Evolutionary conservation across 345 rosid species (phyloP).

Genomic region (Mercurialis annua): DNA sequence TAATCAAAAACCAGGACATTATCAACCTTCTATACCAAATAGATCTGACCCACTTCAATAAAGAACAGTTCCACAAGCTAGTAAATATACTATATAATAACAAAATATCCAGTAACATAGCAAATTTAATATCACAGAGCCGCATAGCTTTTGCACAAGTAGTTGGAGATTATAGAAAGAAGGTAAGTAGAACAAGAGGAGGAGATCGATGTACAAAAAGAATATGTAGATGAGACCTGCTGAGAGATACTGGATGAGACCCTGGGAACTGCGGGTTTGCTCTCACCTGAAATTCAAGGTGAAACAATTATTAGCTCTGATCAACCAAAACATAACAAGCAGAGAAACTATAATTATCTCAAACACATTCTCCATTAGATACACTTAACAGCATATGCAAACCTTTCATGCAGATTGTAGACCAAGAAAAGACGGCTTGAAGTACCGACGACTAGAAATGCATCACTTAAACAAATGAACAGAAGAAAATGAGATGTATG

Average conservation of each 20-base stretch:
- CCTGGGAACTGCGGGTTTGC: slow-evolving; percentile 72
- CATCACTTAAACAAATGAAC: background rate
- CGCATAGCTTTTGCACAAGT: background rate
- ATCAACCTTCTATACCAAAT: background rate
- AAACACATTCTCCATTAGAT: background rate
- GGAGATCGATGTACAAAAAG: background rate
- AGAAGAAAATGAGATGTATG: background rate
- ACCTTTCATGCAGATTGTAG: background rate
- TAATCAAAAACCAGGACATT: background rate
- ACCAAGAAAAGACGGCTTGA: background rate
- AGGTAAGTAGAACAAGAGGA: background rate
- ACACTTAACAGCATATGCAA: background rate
- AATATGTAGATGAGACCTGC: slow-evolving; percentile 44
- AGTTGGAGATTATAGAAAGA: background rate
- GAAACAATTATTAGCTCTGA: background rate
- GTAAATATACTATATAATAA: background rate
- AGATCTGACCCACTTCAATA: background rate
- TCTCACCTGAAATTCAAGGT: slow-evolving; percentile 51
- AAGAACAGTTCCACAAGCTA: background rate
- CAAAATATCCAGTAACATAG: background rate
- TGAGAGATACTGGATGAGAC: slow-evolving; percentile 83
- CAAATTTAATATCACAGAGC: background rate
- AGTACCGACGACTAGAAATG: background rate
- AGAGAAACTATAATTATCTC: background rate
- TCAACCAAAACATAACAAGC: slow-evolving; percentile 15